Evolutionary conservation across 129 eudicot genomes (phyloP).

Genomic region (Silybum marianum): DNA sequence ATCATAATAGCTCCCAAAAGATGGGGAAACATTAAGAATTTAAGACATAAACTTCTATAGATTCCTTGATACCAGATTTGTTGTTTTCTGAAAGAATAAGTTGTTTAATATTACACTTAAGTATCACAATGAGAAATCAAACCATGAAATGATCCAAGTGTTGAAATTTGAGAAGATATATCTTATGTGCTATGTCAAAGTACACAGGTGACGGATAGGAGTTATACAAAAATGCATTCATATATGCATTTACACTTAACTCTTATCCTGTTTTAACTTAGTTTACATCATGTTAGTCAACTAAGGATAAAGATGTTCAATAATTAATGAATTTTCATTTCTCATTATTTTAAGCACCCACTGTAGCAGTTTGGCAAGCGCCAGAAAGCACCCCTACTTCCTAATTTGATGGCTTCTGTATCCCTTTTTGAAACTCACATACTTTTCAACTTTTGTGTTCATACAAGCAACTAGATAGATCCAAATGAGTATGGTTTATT

Average conservation of each 20-base stretch:
- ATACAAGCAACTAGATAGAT: background rate
- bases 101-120: too few species aligned
- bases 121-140: background rate
- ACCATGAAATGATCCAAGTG: background rate
- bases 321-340: background rate
- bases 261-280: background rate
- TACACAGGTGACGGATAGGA: background rate
- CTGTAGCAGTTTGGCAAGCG: background rate
- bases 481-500: background rate
- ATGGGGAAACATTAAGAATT: background rate
- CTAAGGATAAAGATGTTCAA: background rate
- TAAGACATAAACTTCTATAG: background rate
- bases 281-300: background rate
- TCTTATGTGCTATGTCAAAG: background rate
- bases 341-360: background rate
- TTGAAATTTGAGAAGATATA: background rate
- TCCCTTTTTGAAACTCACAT: background rate
- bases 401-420: background rate
- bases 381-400: background rate
- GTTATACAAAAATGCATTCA: background rate
- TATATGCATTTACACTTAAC: background rate
- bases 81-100: background rate
- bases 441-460: background rate
- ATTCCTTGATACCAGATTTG: background rate
- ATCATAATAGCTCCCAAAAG: background rate